Conservation (phyloP, 345 rosid species). For the Mangifera indica region DNA sequence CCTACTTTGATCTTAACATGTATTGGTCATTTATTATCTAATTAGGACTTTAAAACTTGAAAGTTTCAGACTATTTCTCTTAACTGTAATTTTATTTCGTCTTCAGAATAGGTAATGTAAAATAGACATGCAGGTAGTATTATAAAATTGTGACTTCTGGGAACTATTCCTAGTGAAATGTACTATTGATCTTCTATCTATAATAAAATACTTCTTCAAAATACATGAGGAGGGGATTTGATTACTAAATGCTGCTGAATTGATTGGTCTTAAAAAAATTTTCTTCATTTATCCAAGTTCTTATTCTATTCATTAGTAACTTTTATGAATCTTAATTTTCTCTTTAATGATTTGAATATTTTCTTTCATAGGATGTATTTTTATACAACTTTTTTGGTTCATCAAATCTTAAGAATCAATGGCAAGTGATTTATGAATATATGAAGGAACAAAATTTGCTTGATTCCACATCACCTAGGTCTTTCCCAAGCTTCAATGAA, state of each 20-base stretch:
- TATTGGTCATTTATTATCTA: not conserved
- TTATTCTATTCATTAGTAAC: not conserved
- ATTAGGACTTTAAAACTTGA: not conserved
- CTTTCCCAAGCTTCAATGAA: constrained; percentile 32
- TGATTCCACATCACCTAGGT: constrained; percentile 16
- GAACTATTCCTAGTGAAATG: not conserved
- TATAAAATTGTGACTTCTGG: not conserved
- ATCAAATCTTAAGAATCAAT: constrained; percentile 40
- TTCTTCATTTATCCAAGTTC: not conserved
- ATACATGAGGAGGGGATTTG: not conserved
- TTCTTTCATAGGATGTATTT: constrained; percentile 42
- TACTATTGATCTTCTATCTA: not conserved
- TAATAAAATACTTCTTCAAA: not conserved
- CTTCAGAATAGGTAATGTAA: not conserved
- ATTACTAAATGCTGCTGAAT: not conserved
- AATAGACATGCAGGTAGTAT: not conserved
- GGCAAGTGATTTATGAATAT: constrained; percentile 50
- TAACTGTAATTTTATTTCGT: not conserved
- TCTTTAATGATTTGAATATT: not conserved
- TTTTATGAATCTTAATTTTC: not conserved
- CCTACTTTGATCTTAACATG: not conserved
- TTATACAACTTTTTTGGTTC: constrained; percentile 52
- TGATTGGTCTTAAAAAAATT: not conserved
- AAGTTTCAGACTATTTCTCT: not conserved
- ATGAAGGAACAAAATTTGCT: constrained; percentile 37